Evolutionary conservation across 1,284 basidiomycete species (phyloP), one percentile per base, ranked within the genome.

Genomic region (Malassezia vespertilionis): DNA sequence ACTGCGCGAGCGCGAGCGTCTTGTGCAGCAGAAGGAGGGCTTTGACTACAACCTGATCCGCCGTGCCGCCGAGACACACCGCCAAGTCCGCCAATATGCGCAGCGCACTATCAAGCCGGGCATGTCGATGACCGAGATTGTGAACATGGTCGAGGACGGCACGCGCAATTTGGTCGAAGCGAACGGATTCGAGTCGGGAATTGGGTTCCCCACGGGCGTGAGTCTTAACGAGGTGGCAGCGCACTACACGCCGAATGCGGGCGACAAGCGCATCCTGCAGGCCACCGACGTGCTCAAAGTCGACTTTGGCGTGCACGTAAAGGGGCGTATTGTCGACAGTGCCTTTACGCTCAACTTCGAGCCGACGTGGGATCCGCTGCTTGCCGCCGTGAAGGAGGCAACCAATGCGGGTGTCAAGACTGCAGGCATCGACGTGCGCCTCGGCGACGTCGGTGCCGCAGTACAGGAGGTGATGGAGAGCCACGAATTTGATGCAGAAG

Each of bases 401-500:
- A 97, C 93, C 3, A 80, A 96, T 57, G 84, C 86, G 1, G 87
- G 88, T 89, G 78, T 70, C 35, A 44, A 47, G 26, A 55, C 47
- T 12, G 85, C 91, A 6, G 93, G 93, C 3, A 96, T 99, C 61
- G 93, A 97, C 65, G 86, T 86, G 1, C 80, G 90, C 35, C 76
- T 97, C 37, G 89, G 88, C 52, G 91, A 97, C 68, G 78, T 99
- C 30, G 93, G 83, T 6, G 89, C 81, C 0, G 79, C 80, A 31
- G 90, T 97, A 52, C 91, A 99, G 71, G 93, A 99, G 72, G 90
- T 89, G 3, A 97, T 99, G 93, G 90, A 96, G 71, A 88, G 85
- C 4, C 95, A 96, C 69, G 93, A 97, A 71, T 89, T 97, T 15
- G 87, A 90, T 65, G 80, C 89, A 17, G 77, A 81, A 23, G 84